phyloP scores from a whole-genome alignment of 1,284 basidiomycete genomes.

The Ustilago hordei region DNA sequence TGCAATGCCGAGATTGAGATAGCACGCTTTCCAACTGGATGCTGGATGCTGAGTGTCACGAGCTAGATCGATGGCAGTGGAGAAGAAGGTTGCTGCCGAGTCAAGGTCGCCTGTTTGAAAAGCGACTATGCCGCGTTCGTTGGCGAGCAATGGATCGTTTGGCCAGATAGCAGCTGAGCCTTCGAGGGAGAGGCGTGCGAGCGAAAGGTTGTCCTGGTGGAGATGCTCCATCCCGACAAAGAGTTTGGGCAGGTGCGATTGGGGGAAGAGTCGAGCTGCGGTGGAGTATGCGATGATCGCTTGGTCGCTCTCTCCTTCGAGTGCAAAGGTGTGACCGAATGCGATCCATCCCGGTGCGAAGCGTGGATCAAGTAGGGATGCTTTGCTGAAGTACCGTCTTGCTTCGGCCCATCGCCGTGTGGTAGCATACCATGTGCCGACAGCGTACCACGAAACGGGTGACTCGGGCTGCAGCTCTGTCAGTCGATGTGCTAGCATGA shows the following conservation, averaged over 20 bases:
- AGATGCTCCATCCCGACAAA: conserved; percentile 99
- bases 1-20: conserved; percentile 72
- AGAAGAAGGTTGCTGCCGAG: conserved; percentile 74
- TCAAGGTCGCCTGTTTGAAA: conserved; percentile 84
- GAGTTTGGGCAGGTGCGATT: conserved; percentile 90
- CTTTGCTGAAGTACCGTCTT: conserved; percentile 76
- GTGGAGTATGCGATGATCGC: conserved; percentile 98
- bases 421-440: conserved; percentile 94
- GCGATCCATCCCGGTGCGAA: conserved; percentile 97
- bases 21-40: conserved; percentile 84
- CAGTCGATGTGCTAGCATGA: conserved; percentile 93
- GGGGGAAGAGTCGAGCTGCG: conserved; percentile 90
- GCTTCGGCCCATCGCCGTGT: conserved; percentile 76
- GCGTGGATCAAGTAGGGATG: conserved; percentile 93
- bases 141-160: conserved; percentile 86
- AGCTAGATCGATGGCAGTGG: conserved; percentile 73
- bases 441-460: conserved; percentile 96
- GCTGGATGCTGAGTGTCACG: conserved; percentile 83
- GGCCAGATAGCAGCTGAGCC: conserved; percentile 84
- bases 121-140: conserved; percentile 92
- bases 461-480: conserved; percentile 90
- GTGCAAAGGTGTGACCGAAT: conserved; percentile 95
- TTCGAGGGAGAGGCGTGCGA: conserved; percentile 88
- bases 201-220: conserved; percentile 81
- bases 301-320: conserved; percentile 95